A percentile compares a stretch with the other conserved stretches of the same genome.
phyloP scores from a whole-genome alignment of 2,329 filamentous ascomycete genomes.

The Fusarium brevicatenulatum region DNA sequence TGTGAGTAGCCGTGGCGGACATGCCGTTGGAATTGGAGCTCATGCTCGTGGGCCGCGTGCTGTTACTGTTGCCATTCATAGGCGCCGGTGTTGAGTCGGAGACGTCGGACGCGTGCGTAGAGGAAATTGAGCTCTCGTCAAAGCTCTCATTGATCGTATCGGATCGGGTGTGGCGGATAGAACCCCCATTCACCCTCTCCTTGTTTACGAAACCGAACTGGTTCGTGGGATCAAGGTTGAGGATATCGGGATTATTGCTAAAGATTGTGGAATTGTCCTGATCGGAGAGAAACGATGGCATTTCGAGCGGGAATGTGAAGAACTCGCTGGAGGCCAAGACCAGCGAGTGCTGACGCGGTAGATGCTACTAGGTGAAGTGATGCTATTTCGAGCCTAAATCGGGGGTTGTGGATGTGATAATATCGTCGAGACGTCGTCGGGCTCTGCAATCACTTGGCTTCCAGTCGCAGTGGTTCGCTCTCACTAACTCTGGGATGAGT shows the following conservation, averaged over 20 bases:
- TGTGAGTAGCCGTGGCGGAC: slow-evolving; percentile 50
- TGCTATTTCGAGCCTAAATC: slow-evolving; percentile 35
- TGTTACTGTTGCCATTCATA: slow-evolving; percentile 56
- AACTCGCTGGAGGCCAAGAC: slow-evolving; percentile 38
- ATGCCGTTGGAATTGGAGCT: slow-evolving; percentile 68
- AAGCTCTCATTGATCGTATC: slow-evolving; percentile 62
- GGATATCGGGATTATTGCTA: slow-evolving; percentile 54
- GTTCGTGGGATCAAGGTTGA: slow-evolving; percentile 56
- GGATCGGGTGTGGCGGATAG: slow-evolving; percentile 54
- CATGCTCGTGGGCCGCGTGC: slow-evolving; percentile 63
- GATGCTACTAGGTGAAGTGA: slow-evolving; percentile 41
- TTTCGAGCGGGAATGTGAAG: slow-evolving; percentile 50
- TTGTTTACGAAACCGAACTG: slow-evolving; percentile 51
- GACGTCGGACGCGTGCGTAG: slow-evolving; percentile 62
- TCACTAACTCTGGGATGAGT: slow-evolving; percentile 31
- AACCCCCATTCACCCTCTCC: slow-evolving; percentile 50
- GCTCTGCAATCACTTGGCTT: slow-evolving; percentile 9
- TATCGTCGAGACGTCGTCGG: slow-evolving; percentile 23
- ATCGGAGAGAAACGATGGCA: slow-evolving; percentile 66
- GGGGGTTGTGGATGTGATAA: slow-evolving; percentile 16
- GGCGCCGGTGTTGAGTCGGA: slow-evolving; percentile 58
- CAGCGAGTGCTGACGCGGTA: slow-evolving; percentile 40
- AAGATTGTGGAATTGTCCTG: slow-evolving; percentile 56
- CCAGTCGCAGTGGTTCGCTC: slow-evolving; percentile 8
- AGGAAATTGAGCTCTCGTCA: slow-evolving; percentile 65